These are phyloP conservation scores for Wickerhamomyces queroliae DNA, from an alignment of 805 yeast genomes.

Conservation along the genomic window DNA sequence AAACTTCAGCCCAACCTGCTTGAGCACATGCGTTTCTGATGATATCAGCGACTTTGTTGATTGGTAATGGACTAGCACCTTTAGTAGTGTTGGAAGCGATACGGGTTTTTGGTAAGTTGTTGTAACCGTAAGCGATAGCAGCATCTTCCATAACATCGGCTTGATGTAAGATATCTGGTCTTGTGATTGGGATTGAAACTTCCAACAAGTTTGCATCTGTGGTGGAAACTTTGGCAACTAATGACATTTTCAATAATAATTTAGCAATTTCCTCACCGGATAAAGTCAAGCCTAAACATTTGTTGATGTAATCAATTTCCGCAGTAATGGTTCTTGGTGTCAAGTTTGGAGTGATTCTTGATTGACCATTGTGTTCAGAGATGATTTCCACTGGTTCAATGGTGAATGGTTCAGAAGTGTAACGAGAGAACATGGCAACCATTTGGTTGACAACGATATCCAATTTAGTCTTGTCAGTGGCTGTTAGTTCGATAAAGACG, in stretches of 20 bases:
- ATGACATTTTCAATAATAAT: constrained; percentile 76
- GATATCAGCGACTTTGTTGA: constrained; percentile 88
- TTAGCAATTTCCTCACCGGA: constrained; percentile 60
- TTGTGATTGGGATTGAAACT: constrained; percentile 79
- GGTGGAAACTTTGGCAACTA: constrained; percentile 51
- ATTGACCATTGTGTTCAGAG: constrained; percentile 72
- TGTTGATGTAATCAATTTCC: constrained; percentile 80
- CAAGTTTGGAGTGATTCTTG: constrained; percentile 73
- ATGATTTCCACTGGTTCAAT: constrained; percentile 87
- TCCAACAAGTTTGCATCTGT: constrained; percentile 34
- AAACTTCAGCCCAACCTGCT: constrained; percentile 92
- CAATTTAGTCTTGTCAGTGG: constrained; percentile 90
- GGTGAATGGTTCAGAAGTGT: constrained; percentile 74
- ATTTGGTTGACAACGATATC: constrained; percentile 88
- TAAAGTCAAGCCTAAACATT: constrained; percentile 82
- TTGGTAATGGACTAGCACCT: constrained; percentile 82
- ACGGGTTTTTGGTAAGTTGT: constrained; percentile 73
- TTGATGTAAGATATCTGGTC: constrained; percentile 93
- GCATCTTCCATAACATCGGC: constrained; percentile 99
- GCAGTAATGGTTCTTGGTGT: constrained; percentile 63
- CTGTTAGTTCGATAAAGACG: constrained; percentile 90
- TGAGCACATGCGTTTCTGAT: constrained; percentile 87
- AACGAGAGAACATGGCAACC: constrained; percentile 93
- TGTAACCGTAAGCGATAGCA: constrained; percentile 93
- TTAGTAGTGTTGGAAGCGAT: constrained; percentile 72